Conservation (phyloP, 2,329 filamentous ascomycete genomes). For the Sporothrix luriei region DNA sequence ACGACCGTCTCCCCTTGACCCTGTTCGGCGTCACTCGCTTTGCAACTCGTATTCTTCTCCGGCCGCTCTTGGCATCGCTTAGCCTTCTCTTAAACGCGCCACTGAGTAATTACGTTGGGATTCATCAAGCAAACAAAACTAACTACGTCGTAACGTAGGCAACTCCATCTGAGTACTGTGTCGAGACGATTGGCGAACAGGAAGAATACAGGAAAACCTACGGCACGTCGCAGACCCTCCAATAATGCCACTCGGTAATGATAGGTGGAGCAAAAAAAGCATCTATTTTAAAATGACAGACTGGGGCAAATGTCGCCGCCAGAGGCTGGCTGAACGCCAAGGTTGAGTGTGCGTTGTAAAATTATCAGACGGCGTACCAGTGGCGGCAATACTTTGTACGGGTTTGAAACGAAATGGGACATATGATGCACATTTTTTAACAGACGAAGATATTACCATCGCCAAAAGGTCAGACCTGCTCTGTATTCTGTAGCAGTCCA, state of each 20-base stretch:
- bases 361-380: not conserved
- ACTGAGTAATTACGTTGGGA: not conserved
- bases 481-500: not conserved
- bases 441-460: not conserved
- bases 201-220: not conserved
- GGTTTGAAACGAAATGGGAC: not conserved
- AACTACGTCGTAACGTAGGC: too few species aligned
- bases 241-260: not conserved
- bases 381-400: constrained; percentile 15
- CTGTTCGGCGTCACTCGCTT: not conserved
- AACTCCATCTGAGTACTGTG: not conserved
- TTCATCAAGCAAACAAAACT: not conserved
- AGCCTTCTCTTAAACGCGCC: not conserved
- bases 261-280: not conserved
- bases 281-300: constrained; percentile 10
- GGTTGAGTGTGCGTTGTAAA: not conserved
- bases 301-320: not conserved
- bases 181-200: not conserved
- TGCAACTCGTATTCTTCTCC: not conserved
- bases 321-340: constrained; percentile 11
- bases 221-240: not conserved
- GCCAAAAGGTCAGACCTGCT: not conserved
- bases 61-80: constrained; percentile 8
- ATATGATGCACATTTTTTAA: not conserved
- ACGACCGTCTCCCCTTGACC: constrained; percentile 4